Evolutionary conservation across 2,329 filamentous ascomycete species (phyloP).

Genomic region (Verticillium dahliae): DNA sequence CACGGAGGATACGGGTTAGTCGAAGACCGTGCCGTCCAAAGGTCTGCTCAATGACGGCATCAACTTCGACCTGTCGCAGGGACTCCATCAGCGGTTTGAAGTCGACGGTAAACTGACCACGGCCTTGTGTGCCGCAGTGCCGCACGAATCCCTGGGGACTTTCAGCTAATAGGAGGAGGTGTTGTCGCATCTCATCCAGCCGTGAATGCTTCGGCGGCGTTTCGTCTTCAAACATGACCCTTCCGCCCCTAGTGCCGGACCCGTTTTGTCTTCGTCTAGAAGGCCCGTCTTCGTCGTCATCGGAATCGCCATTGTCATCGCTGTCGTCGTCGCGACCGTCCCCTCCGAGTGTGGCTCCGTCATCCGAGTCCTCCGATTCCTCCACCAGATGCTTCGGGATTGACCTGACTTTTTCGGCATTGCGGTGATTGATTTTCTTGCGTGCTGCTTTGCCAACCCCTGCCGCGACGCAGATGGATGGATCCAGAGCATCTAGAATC

Average conservation of each 20-base stretch:
- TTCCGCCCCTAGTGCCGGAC: constrained; percentile 26
- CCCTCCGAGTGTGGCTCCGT: constrained; percentile 13
- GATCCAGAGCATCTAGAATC: constrained; percentile 47
- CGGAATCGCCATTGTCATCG: constrained; percentile 26
- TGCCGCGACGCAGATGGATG: constrained; percentile 43
- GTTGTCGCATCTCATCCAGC: constrained; percentile 58
- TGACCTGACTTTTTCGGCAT: constrained; percentile 41
- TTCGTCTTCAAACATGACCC: constrained; percentile 47
- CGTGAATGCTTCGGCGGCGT: constrained; percentile 34
- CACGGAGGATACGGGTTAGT: constrained; percentile 76
- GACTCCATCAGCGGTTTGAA: constrained; percentile 66
- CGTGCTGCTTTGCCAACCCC: constrained; percentile 51
- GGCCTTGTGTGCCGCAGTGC: constrained; percentile 55
- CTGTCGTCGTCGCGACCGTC: constrained; percentile 24
- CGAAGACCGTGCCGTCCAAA: constrained; percentile 74
- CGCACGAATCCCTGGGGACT: constrained; percentile 63
- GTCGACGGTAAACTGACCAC: constrained; percentile 76
- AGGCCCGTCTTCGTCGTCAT: constrained; percentile 17
- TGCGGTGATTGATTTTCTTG: constrained; percentile 37
- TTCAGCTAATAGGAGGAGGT: constrained; percentile 66
- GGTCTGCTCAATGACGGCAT: constrained; percentile 70
- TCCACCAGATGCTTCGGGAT: constrained; percentile 15
- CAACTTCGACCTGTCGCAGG: constrained; percentile 71
- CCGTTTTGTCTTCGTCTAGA: background rate
- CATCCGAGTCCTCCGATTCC: constrained; percentile 28